Conservation (phyloP, 371 early-diverging fungal genomes). For the Saksenaea vasiformis region DNA sequence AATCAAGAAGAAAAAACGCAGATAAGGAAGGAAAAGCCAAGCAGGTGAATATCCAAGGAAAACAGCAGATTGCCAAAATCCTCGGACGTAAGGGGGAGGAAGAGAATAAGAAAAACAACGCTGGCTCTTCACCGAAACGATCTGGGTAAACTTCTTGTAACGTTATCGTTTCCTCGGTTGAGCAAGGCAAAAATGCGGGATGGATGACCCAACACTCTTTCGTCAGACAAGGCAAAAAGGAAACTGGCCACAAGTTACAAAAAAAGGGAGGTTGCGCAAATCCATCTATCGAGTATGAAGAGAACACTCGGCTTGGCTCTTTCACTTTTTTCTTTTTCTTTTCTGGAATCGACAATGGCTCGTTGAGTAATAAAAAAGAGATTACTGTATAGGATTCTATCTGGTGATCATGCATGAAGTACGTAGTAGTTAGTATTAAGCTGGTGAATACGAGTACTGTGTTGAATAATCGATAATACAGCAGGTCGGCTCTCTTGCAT, state of each 20-base stretch:
- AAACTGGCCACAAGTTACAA: neutral
- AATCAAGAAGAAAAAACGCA: slow-evolving; percentile 2
- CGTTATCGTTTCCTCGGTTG: neutral
- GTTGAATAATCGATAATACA: too few species aligned
- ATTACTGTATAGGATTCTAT: too few species aligned
- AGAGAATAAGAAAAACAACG: neutral
- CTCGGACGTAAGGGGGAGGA: slow-evolving; percentile 21
- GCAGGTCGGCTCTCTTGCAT: too few species aligned
- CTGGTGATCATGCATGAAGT: too few species aligned
- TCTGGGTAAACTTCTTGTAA: neutral
- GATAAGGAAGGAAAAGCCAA: slow-evolving; percentile 4
- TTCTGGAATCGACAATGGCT: neutral
- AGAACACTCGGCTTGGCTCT: neutral
- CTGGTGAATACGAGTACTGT: too few species aligned
- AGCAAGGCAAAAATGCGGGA: neutral
- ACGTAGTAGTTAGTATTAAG: too few species aligned
- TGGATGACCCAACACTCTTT: neutral
- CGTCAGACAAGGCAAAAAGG: neutral
- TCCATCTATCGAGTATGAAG: neutral
- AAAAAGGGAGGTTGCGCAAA: neutral
- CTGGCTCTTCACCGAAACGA: neutral
- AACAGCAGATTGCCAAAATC: slow-evolving; percentile 31
- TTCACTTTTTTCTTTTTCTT: neutral
- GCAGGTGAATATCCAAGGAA: slow-evolving; percentile 10
- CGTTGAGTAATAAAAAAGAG: too few species aligned